Percentiles rank a stretch among this genome's conserved stretches.
These are phyloP conservation scores for Phylloporus rhodoxanthus DNA, from an alignment of 768 basidiomycete genomes.

Conservation along the genomic window DNA sequence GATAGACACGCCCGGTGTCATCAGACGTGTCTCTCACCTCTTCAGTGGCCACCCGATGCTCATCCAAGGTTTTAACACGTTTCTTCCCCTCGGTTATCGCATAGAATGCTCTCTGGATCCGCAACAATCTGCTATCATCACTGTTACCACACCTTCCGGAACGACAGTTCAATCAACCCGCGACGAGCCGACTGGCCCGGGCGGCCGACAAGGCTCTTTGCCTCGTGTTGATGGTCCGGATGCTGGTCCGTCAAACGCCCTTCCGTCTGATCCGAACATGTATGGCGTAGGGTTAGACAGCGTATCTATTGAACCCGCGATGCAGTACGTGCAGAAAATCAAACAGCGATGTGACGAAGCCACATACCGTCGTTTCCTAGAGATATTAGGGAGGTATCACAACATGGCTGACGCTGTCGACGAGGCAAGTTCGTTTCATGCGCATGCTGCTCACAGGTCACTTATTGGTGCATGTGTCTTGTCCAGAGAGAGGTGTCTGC, in stretches of 20 bases:
- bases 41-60: constrained; percentile 87
- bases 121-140: constrained; percentile 62
- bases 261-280: constrained; percentile 18
- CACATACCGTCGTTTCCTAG: constrained; percentile 74
- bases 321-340: constrained; percentile 95
- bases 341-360: constrained; percentile 90
- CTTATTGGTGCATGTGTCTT: neutral
- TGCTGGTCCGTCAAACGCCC: constrained; percentile 2
- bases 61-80: constrained; percentile 98
- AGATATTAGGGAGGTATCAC: constrained; percentile 64
- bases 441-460: neutral
- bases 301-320: constrained; percentile 65
- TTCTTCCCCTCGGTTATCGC: constrained; percentile 89
- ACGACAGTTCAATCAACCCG: constrained; percentile 51
- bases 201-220: constrained; percentile 35
- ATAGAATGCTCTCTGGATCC: constrained; percentile 74
- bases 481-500: constrained; percentile 57
- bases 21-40: constrained; percentile 87
- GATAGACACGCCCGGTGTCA: constrained; percentile 97
- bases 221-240: constrained; percentile 16
- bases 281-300: constrained; percentile 34
- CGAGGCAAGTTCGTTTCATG: constrained; percentile 39
- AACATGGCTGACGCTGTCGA: constrained; percentile 55
- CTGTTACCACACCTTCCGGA: constrained; percentile 72
- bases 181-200: constrained; percentile 37